phyloP scores from a whole-genome alignment of 805 yeast genomes.

The Spathaspora passalidarum region DNA sequence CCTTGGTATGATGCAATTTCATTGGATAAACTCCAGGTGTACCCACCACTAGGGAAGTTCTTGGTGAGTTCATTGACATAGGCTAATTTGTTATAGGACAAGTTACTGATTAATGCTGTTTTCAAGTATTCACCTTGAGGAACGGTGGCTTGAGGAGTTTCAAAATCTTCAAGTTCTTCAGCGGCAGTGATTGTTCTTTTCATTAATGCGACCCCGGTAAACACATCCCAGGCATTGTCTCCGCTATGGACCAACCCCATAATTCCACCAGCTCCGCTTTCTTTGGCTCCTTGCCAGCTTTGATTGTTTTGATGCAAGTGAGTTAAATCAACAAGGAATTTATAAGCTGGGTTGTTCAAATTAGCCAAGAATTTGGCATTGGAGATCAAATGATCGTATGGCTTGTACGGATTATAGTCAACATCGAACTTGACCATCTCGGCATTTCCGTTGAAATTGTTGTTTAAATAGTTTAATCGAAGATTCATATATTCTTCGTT shows the following conservation, averaged over 20 bases:
- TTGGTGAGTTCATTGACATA: constrained; percentile 21
- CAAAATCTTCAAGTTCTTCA: constrained; percentile 47
- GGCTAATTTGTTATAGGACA: constrained; percentile 19
- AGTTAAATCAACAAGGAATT: constrained; percentile 31
- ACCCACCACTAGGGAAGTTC: constrained; percentile 46
- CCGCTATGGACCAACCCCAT: constrained; percentile 46
- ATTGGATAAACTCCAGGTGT: constrained; percentile 57
- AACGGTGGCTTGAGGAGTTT: constrained; percentile 42
- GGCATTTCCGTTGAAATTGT: constrained; percentile 48
- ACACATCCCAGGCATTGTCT: constrained; percentile 21
- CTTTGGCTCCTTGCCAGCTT: constrained; percentile 53
- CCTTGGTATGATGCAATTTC: constrained; percentile 43
- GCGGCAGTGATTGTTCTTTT: constrained; percentile 46
- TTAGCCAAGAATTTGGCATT: constrained; percentile 40
- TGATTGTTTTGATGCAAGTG: constrained; percentile 41
- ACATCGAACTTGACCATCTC: constrained; percentile 48
- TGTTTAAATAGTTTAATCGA: constrained; percentile 38
- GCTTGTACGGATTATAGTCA: constrained; percentile 52
- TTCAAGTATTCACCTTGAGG: constrained; percentile 35
- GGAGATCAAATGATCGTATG: constrained; percentile 45
- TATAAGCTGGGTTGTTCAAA: constrained; percentile 46
- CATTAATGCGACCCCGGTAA: constrained; percentile 57
- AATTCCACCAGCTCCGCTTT: constrained; percentile 49
- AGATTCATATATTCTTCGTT: constrained; percentile 37
- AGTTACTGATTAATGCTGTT: constrained; percentile 27